phyloP scores from a whole-genome alignment of 495 filamentous ascomycete genomes.

The Beverwykella pulmonaria region DNA sequence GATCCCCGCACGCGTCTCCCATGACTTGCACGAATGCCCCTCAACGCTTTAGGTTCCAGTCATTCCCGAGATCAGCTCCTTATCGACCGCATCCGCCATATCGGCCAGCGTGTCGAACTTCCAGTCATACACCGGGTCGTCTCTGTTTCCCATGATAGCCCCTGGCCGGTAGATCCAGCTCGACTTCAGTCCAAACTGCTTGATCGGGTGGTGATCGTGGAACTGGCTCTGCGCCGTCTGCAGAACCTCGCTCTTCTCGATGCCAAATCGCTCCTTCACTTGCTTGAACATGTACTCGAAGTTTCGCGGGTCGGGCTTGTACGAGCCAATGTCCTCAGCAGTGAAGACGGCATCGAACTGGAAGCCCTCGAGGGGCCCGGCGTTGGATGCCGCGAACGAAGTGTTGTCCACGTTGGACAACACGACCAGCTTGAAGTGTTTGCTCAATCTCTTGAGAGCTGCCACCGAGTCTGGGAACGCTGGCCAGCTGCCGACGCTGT shows the following conservation, averaged over 20 bases:
- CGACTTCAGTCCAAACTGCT: slow-evolving; percentile 25
- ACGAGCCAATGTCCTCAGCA: slow-evolving; percentile 36
- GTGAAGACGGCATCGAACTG: slow-evolving; percentile 29
- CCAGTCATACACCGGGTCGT: slow-evolving; percentile 23
- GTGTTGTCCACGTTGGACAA: slow-evolving; percentile 33
- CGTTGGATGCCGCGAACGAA: slow-evolving; percentile 14
- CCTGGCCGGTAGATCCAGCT: slow-evolving; percentile 26
- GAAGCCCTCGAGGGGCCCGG: slow-evolving; percentile 15
- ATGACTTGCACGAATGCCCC: no score
- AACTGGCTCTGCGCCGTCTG: slow-evolving; percentile 34
- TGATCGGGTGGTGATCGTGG: slow-evolving; percentile 31
- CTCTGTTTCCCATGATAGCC: slow-evolving; percentile 17
- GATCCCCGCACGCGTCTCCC: no score
- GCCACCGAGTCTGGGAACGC: slow-evolving; percentile 38
- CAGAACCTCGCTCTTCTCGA: slow-evolving; percentile 29
- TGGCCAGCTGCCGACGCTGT: slow-evolving; percentile 26
- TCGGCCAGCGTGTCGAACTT: slow-evolving; percentile 32
- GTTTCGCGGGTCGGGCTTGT: slow-evolving; percentile 32
- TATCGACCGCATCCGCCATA: slow-evolving; percentile 30
- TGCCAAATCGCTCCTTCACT: slow-evolving; percentile 24
- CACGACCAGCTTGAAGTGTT: slow-evolving; percentile 32
- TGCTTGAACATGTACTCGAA: slow-evolving; percentile 34
- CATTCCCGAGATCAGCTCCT: no score
- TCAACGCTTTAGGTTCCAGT: no score
- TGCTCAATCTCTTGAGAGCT: slow-evolving; percentile 29